Percentiles rank a stretch among this genome's conserved stretches.
phyloP scores from a whole-genome alignment of 2,329 filamentous ascomycete species.

The Colletotrichum eremochloae region DNA sequence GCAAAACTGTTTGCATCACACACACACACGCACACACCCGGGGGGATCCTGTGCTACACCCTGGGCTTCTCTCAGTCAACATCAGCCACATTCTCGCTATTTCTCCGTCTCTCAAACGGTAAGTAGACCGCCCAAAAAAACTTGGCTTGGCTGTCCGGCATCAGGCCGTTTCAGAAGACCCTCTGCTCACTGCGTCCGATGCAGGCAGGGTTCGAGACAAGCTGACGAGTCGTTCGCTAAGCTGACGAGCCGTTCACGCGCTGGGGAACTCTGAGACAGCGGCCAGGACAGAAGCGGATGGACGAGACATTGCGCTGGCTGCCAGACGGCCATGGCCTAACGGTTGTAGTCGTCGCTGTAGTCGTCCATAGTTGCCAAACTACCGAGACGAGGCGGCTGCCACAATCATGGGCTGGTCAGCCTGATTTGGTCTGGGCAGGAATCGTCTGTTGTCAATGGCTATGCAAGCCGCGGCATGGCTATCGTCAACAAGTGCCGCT shows the following conservation, averaged over 20 bases:
- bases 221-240: constrained; percentile 22
- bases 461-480: background rate
- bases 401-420: background rate
- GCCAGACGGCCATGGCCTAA: constrained; percentile 20
- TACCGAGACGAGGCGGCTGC: background rate
- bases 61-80: background rate
- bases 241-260: constrained; percentile 19
- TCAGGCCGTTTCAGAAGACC: constrained; percentile 36
- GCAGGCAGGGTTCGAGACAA: constrained; percentile 28
- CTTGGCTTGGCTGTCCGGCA: constrained; percentile 30
- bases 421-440: background rate
- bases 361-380: background rate
- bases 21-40: background rate
- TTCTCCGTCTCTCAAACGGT: background rate
- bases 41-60: background rate
- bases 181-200: constrained; percentile 32
- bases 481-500: constrained; percentile 28
- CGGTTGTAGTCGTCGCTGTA: background rate
- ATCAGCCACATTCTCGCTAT: background rate
- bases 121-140: constrained; percentile 22
- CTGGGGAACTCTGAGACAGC: constrained; percentile 41
- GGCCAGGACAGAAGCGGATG: constrained; percentile 32
- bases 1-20: background rate
- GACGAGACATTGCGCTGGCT: constrained; percentile 21
- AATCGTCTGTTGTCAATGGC: background rate